Evolutionary conservation across 2,329 filamentous ascomycete species (phyloP), one percentile per base, ranked within the genome.

Genomic region (Cadophora gregata): DNA sequence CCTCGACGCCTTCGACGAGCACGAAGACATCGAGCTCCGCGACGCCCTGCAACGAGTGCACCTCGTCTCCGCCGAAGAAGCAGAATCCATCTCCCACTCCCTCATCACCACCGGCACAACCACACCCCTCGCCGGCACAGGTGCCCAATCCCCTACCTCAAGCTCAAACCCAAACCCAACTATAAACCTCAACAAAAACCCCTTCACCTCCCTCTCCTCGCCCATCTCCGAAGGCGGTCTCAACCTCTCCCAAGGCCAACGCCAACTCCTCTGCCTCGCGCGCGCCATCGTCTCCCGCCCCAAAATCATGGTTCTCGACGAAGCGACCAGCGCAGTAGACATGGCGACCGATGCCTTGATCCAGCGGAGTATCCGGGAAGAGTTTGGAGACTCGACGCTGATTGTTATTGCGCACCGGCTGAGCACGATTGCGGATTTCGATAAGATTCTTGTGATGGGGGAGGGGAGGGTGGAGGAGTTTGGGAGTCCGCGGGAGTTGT

Each of bases 241-340:
- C 4, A 93, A 93, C 75, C 82, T 93, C 21, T 92, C 89, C 0
- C 90, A 93, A 75, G 90, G 91, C 31, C 91, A 93, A 77, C 85
- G 91, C 2, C 91, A 93, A 77, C 87, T 93, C 0, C 84, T 93
- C 45, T 93, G 90, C 73, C 86, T 93, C 4, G 90, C 90, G 0
- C 88, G 88, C 60, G 90, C 88, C 60, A 92, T 93, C 71, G 87
- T 93, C 27, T 84, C 87, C 0, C 84, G 88, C 0, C 90, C 91
- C 3, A 90, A 90, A 75, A 88, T 95, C 72, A 90, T 95, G 86
- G 87, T 94, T 1, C 84, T 94, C 1, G 91, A 95, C 75, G 91
- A 94, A 79, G 91, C 92, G 0, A 95, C 92, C 0, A 90, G 86
- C 3, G 90, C 91, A 0, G 90, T 94, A 2, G 91, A 93, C 77